Evolutionary conservation across 345 rosid genomes (phyloP).

Genomic region (Sapria himalayana): DNA sequence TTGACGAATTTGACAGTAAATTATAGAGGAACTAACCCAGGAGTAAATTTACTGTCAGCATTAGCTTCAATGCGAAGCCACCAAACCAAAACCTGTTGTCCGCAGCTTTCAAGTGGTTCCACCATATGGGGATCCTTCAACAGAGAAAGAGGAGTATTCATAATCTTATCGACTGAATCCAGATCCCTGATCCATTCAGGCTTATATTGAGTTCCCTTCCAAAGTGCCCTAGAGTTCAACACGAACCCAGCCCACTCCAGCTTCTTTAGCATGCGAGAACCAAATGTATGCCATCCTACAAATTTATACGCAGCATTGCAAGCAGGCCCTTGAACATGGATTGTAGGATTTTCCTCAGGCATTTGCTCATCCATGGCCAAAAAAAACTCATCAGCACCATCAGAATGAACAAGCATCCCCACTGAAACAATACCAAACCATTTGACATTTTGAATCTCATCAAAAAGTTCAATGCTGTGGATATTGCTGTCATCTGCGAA

Average conservation of each 20-base stretch:
- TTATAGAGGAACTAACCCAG: conserved; percentile 37
- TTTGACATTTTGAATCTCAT: conserved; percentile 73
- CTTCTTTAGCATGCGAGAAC: conserved; percentile 47
- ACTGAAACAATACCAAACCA: conserved; percentile 83
- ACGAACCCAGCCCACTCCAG: conserved; percentile 97
- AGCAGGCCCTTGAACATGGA: conserved; percentile 94
- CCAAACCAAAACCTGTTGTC: conserved; percentile 77
- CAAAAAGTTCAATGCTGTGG: conserved; percentile 93
- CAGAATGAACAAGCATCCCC: conserved; percentile 58
- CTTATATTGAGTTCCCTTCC: conserved; percentile 50
- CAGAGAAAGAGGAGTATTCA: conserved; percentile 60
- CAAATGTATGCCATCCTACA: conserved; percentile 78
- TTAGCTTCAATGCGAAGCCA: conserved; percentile 99
- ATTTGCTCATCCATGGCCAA: conserved; percentile 10
- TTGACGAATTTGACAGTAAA: background rate
- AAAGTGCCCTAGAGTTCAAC: conserved; percentile 68
- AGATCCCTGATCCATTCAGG: conserved; percentile 71
- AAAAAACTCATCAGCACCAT: conserved; percentile 25
- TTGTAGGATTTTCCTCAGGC: conserved; percentile 19
- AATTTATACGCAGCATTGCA: conserved; percentile 53
- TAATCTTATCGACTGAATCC: conserved; percentile 19
- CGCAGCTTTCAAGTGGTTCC: conserved; percentile 93
- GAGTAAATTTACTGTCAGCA: conserved; percentile 93
- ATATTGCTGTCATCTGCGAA: conserved; percentile 94
- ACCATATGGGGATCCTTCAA: conserved; percentile 51